These are phyloP conservation scores for Cryphonectria parasitica DNA, from an alignment of 2,329 filamentous ascomycete species.

Conservation along the genomic window DNA sequence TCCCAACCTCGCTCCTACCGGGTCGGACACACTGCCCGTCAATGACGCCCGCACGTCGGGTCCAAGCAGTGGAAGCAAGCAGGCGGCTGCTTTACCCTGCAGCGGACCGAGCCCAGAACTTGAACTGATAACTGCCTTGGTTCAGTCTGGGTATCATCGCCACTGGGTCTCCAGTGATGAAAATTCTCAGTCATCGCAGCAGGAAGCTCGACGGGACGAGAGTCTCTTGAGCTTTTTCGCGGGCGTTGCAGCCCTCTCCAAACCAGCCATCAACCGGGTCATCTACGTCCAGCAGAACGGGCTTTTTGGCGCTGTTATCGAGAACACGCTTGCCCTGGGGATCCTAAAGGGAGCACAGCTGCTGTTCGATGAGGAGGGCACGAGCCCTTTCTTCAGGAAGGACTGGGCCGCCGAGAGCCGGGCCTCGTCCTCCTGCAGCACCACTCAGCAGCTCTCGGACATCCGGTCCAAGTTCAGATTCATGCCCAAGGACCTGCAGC, in stretches of 20 bases:
- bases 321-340: slow-evolving; percentile 44
- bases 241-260: slow-evolving; percentile 2
- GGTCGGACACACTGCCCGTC: neutral
- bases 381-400: slow-evolving; percentile 42
- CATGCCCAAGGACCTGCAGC: slow-evolving; percentile 38
- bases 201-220: slow-evolving; percentile 4
- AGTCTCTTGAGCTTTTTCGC: slow-evolving; percentile 13
- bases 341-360: slow-evolving; percentile 33
- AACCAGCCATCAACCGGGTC: slow-evolving; percentile 14
- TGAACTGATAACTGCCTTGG: neutral
- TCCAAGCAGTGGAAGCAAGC: neutral
- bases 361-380: slow-evolving; percentile 35
- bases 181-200: too few species aligned
- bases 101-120: neutral
- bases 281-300: slow-evolving; percentile 32
- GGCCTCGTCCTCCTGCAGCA: neutral
- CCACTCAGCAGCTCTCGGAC: slow-evolving; percentile 31
- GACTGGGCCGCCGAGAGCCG: slow-evolving; percentile 33
- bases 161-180: neutral
- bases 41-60: neutral
- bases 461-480: slow-evolving; percentile 34
- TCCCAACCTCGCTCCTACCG: neutral
- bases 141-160: neutral
- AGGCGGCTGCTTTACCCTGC: neutral
- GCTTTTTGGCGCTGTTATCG: slow-evolving; percentile 42